Conservation (phyloP, 2,329 filamentous ascomycete species). For the Beauveria asiatica region DNA sequence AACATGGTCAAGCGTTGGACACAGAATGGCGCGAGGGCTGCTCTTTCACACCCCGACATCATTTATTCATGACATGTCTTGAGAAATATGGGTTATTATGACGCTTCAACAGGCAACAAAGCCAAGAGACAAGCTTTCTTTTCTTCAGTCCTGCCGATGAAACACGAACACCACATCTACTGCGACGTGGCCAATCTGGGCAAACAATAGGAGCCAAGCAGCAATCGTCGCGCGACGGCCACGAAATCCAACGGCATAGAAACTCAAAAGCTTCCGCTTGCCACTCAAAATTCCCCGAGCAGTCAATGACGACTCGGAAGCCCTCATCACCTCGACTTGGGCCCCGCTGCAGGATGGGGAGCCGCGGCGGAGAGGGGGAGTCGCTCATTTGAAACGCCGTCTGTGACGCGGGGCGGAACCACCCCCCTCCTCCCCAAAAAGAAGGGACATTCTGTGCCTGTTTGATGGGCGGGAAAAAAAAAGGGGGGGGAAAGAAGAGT, state of each 20-base stretch:
- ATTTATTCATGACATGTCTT: background rate
- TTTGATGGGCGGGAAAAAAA: background rate
- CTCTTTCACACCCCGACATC: background rate
- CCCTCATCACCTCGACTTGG: background rate
- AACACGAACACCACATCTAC: background rate
- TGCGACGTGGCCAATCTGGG: background rate
- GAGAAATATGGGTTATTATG: background rate
- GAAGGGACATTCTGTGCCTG: background rate
- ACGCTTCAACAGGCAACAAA: background rate
- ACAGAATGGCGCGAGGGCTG: background rate
- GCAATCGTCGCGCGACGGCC: background rate
- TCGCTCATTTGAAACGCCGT: constrained; percentile 2
- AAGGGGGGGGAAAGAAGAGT: too few relatives aligned
- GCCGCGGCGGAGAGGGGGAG: background rate
- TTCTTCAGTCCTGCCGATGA: background rate
- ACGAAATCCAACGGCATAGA: too few relatives aligned
- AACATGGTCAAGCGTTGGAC: too few relatives aligned
- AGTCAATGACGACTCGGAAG: background rate
- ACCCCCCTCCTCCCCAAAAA: background rate
- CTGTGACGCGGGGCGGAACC: background rate
- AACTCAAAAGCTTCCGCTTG: too few relatives aligned
- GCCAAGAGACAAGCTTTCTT: background rate
- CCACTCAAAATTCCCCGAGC: too few relatives aligned
- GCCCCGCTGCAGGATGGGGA: background rate
- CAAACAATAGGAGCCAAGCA: background rate